phyloP scores from a whole-genome alignment of 2,329 filamentous ascomycete species.

The Penicillium sp. region DNA sequence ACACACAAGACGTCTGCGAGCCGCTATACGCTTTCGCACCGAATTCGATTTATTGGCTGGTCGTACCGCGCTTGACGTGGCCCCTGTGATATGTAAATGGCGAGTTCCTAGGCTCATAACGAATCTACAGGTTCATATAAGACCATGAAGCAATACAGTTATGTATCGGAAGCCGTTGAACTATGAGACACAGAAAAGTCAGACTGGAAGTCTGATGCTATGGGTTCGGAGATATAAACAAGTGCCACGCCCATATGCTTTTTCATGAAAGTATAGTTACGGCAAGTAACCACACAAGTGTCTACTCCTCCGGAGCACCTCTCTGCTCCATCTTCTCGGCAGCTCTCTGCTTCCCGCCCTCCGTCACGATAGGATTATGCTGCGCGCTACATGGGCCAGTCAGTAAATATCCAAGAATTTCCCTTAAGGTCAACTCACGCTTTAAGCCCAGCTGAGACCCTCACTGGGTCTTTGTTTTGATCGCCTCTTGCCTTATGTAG shows the following conservation, averaged over 20 bases:
- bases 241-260: neutral
- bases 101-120: too few species aligned
- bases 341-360: neutral
- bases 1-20: too few species aligned
- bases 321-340: neutral
- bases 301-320: neutral
- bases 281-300: neutral
- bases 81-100: too few species aligned
- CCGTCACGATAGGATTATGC: neutral
- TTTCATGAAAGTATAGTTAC: neutral
- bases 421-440: neutral
- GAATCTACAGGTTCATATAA: too few species aligned
- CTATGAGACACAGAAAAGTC: too few species aligned
- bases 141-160: too few species aligned
- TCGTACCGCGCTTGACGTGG: too few species aligned
- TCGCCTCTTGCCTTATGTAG: neutral
- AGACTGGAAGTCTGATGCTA: too few species aligned
- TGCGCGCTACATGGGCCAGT: neutral
- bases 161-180: too few species aligned
- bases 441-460: neutral
- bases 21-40: too few species aligned
- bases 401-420: neutral
- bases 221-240: too few species aligned
- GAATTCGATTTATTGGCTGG: too few species aligned
- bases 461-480: neutral